These are phyloP conservation scores for Fusarium sp. DNA, from an alignment of 2,329 filamentous ascomycete genomes.

Conservation along the genomic window DNA sequence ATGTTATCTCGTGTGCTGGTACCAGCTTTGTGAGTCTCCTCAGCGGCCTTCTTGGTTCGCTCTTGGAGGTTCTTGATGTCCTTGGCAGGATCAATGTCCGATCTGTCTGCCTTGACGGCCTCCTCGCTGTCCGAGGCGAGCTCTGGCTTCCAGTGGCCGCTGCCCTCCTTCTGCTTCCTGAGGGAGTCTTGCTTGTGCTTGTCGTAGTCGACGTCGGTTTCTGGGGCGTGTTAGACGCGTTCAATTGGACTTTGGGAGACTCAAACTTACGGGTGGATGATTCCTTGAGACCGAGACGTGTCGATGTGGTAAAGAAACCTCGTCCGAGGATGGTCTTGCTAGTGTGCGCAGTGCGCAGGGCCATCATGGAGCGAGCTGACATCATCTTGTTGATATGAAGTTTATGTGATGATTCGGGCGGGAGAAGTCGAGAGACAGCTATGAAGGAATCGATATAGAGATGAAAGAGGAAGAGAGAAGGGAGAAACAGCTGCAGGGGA, in stretches of 20 bases:
- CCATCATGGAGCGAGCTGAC: slow-evolving; percentile 37
- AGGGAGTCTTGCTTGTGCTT: slow-evolving; percentile 71
- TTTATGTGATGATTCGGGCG: neutral
- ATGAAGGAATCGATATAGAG: neutral
- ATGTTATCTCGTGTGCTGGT: slow-evolving; percentile 60
- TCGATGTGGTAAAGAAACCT: slow-evolving; percentile 43
- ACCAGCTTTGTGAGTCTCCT: slow-evolving; percentile 58
- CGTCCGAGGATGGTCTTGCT: slow-evolving; percentile 39
- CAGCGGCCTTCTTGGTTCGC: slow-evolving; percentile 64
- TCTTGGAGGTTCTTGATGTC: slow-evolving; percentile 64
- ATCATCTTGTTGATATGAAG: slow-evolving; percentile 30
- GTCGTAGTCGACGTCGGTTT: slow-evolving; percentile 57
- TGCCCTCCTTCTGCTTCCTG: slow-evolving; percentile 74
- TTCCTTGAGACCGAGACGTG: slow-evolving; percentile 50
- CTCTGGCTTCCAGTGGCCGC: slow-evolving; percentile 80
- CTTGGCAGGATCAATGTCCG: slow-evolving; percentile 45
- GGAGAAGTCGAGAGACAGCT: neutral
- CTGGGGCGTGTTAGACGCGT: slow-evolving; percentile 31
- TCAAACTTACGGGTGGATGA: slow-evolving; percentile 49
- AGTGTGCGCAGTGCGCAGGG: slow-evolving; percentile 37
- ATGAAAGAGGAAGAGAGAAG: neutral
- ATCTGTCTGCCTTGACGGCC: slow-evolving; percentile 74
- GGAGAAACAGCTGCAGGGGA: neutral
- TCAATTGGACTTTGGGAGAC: neutral
- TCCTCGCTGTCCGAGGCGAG: slow-evolving; percentile 84